Evolutionary conservation across 345 rosid species (phyloP).

Genomic region (Abelmoschus esculentus): DNA sequence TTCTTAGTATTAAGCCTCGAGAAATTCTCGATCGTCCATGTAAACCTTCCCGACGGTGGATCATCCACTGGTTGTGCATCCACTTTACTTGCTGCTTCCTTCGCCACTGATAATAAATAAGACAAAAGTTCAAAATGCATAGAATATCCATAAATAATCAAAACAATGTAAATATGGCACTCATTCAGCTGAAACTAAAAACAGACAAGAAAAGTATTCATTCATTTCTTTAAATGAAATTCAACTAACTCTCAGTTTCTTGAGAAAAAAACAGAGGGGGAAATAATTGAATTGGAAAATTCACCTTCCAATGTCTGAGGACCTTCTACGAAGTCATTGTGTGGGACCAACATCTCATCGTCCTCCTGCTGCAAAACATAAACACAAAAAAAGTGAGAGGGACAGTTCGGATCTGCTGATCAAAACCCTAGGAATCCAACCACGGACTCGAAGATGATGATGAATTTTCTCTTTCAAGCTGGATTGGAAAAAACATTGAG

Average conservation of each 20-base stretch:
- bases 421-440: not conserved
- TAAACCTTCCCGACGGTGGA: slow-evolving; percentile 36
- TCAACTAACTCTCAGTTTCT: not conserved
- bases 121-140: not conserved
- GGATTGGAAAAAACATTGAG: not conserved
- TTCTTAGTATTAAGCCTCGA: slow-evolving; percentile 31
- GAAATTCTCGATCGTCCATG: slow-evolving; percentile 39
- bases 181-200: not conserved
- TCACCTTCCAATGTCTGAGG: slow-evolving; percentile 95
- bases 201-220: not conserved
- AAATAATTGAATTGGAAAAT: not conserved
- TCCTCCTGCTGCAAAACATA: slow-evolving; percentile 61
- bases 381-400: not conserved
- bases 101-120: slow-evolving; percentile 4
- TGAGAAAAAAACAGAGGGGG: not conserved
- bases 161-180: not conserved
- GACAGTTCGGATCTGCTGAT: not conserved
- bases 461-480: not conserved
- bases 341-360: slow-evolving; percentile 96
- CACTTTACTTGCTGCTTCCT: slow-evolving; percentile 3
- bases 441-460: not conserved
- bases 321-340: slow-evolving; percentile 69
- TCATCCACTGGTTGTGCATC: slow-evolving; percentile 12
- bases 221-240: not conserved
- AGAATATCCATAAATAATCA: not conserved